phyloP scores from a whole-genome alignment of 2,329 filamentous ascomycete species.

The Teratosphaeria destructans region DNA sequence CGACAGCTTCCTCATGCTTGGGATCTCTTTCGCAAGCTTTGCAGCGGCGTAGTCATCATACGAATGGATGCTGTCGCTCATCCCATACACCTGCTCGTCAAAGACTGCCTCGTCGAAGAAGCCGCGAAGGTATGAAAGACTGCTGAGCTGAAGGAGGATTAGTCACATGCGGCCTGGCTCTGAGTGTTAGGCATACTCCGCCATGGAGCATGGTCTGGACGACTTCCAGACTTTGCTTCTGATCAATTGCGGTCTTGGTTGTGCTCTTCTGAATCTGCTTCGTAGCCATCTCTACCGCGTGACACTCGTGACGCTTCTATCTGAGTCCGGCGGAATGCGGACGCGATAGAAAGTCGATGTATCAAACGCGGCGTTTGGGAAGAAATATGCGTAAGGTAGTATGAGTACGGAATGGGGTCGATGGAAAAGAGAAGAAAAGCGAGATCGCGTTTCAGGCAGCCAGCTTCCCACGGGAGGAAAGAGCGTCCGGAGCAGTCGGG shows the following conservation, averaged over 20 bases:
- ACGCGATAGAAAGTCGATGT: background rate
- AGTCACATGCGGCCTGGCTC: background rate
- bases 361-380: background rate
- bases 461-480: background rate
- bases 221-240: slow-evolving; percentile 37
- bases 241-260: slow-evolving; percentile 22
- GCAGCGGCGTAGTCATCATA: slow-evolving; percentile 25
- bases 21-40: slow-evolving; percentile 1
- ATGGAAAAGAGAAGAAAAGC: background rate
- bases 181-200: slow-evolving; percentile 26
- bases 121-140: slow-evolving; percentile 20
- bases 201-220: slow-evolving; percentile 40
- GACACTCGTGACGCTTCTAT: background rate
- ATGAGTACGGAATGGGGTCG: background rate
- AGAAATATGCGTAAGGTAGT: background rate
- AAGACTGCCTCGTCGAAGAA: slow-evolving; percentile 26
- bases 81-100: slow-evolving; percentile 18
- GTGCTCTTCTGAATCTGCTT: slow-evolving; percentile 14
- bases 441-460: background rate
- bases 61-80: slow-evolving; percentile 12
- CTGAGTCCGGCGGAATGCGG: background rate
- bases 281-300: slow-evolving; percentile 12
- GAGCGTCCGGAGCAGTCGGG: background rate
- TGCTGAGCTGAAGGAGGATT: slow-evolving; percentile 25
- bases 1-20: background rate